These are phyloP conservation scores for Tuber indicum DNA, from an alignment of 495 filamentous ascomycete species.

Conservation along the genomic window DNA sequence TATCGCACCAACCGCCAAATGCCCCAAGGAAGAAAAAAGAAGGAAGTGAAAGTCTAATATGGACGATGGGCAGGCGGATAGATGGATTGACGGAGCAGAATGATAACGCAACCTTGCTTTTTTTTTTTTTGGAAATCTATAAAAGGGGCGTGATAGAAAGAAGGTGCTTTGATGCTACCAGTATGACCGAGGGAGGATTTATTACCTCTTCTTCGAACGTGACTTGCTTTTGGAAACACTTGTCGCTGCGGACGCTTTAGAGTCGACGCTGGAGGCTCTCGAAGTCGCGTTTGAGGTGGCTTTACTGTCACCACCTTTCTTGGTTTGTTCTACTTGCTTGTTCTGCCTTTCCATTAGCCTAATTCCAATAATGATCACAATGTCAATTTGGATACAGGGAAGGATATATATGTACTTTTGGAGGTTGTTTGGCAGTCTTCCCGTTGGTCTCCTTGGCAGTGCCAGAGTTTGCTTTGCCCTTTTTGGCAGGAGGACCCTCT, in stretches of 20 bases:
- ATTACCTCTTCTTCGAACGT: constrained; percentile 31
- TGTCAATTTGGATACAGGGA: not conserved
- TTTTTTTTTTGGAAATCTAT: not conserved
- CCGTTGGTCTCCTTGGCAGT: constrained; percentile 49
- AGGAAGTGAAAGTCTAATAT: not conserved
- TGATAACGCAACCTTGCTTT: not conserved
- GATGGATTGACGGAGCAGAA: not conserved
- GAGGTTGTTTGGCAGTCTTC: constrained; percentile 29
- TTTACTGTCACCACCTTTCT: constrained; percentile 47
- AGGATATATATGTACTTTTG: constrained; percentile 48
- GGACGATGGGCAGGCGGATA: not conserved
- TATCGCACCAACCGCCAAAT: not conserved
- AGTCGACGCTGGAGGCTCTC: constrained; percentile 52
- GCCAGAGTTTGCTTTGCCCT: constrained; percentile 69
- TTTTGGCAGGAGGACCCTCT: constrained; percentile 81
- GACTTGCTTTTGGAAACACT: constrained; percentile 24
- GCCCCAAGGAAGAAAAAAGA: not conserved
- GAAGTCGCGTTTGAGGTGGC: constrained; percentile 52
- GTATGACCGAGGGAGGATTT: not conserved
- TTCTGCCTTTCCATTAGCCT: constrained; percentile 47
- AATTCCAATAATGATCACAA: not conserved
- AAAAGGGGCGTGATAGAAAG: not conserved
- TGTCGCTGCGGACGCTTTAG: constrained; percentile 40
- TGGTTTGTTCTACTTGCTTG: constrained; percentile 58
- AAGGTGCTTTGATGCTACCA: not conserved